These are phyloP conservation scores for Blumeria graminis DNA, from an alignment of 2,329 filamentous ascomycete genomes.

Conservation along the genomic window DNA sequence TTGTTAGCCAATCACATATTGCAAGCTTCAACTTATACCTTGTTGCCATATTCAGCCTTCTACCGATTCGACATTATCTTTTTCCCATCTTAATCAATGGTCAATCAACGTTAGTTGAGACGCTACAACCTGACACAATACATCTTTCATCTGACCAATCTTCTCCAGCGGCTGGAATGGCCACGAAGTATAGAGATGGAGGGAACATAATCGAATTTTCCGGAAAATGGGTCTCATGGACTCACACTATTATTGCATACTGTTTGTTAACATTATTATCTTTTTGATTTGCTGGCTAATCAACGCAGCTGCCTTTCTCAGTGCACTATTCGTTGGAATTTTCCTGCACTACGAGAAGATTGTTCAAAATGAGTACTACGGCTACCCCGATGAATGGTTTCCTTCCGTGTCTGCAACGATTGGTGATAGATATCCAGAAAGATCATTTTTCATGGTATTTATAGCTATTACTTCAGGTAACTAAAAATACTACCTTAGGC, in stretches of 20 bases:
- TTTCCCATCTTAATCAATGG: too few species aligned
- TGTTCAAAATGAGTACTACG: conserved; percentile 88
- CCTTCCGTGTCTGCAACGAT: conserved; percentile 92
- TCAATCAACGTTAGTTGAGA: too few species aligned
- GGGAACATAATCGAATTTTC: conserved; percentile 42
- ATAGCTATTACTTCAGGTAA: conserved; percentile 83
- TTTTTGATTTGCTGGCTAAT: conserved; percentile 5
- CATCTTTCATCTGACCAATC: not conserved
- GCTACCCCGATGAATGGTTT: conserved; percentile 89
- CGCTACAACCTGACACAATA: too few species aligned
- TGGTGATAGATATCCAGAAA: conserved; percentile 87
- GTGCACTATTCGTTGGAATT: conserved; percentile 59
- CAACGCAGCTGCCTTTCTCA: conserved; percentile 50
- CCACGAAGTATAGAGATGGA: conserved; percentile 34
- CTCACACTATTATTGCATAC: conserved; percentile 68
- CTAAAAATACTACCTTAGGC: conserved; percentile 5
- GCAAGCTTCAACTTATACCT: too few species aligned
- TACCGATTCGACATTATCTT: too few species aligned
- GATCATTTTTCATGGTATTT: conserved; percentile 90
- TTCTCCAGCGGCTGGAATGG: conserved; percentile 15
- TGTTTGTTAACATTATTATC: conserved; percentile 20
- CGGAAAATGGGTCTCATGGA: conserved; percentile 75
- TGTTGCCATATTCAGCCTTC: too few species aligned
- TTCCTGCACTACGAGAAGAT: conserved; percentile 88
- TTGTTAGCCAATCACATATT: too few species aligned